These are phyloP conservation scores for Globisporangium viniferum DNA, from an alignment of 352 stramenopile genomes.

Conservation along the genomic window DNA sequence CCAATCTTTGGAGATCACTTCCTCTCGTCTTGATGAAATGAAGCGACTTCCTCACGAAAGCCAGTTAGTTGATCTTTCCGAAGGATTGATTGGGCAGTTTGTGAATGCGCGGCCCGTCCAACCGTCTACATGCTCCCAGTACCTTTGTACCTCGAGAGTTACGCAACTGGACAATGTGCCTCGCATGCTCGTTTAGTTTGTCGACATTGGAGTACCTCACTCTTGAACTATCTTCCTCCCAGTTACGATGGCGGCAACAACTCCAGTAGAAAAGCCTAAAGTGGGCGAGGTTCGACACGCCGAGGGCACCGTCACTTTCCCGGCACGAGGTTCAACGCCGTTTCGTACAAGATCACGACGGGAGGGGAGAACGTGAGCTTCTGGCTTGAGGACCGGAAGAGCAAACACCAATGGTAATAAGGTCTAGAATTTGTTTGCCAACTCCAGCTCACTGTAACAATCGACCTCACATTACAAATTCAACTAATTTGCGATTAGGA, in stretches of 20 bases:
- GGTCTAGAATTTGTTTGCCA: not conserved
- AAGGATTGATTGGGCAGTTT: too few relatives aligned
- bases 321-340: not conserved
- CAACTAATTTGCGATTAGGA: not conserved
- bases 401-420: not conserved
- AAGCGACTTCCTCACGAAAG: too few relatives aligned
- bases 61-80: too few relatives aligned
- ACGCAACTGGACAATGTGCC: not conserved
- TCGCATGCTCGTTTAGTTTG: not conserved
- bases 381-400: not conserved
- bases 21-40: too few relatives aligned
- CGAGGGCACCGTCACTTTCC: not conserved
- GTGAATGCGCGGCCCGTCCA: not conserved
- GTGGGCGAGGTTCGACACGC: not conserved
- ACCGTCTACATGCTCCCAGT: not conserved
- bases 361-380: not conserved
- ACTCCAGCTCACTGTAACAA: too few relatives aligned
- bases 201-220: not conserved
- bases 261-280: not conserved
- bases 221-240: not conserved
- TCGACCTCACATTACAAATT: too few relatives aligned
- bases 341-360: not conserved
- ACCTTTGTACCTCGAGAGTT: not conserved
- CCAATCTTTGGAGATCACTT: too few relatives aligned
- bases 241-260: not conserved